Conservation (phyloP, 306 rosid genomes). For the Vigna hirtella region DNA sequence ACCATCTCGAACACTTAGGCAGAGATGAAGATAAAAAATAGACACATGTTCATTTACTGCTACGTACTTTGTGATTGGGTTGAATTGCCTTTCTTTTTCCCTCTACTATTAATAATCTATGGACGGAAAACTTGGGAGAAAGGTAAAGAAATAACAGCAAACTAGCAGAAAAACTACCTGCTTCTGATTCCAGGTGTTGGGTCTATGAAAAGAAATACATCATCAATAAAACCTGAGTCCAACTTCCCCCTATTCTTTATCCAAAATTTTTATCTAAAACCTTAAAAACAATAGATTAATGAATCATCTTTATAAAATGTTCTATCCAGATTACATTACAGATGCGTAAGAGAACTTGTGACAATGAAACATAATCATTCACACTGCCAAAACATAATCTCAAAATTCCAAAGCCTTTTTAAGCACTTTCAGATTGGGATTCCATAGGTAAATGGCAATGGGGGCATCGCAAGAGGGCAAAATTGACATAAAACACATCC, state of each 20-base stretch:
- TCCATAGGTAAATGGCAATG: conserved; percentile 15
- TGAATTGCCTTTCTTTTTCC: neutral
- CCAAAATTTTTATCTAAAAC: no score
- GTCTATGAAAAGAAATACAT: no score
- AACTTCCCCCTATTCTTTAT: no score
- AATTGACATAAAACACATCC: neutral
- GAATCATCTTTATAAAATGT: no score
- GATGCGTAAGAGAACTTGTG: neutral
- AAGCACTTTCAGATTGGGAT: conserved; percentile 19
- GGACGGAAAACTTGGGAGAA: neutral
- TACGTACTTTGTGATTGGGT: neutral
- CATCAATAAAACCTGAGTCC: no score
- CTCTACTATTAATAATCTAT: neutral
- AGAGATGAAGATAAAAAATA: no score
- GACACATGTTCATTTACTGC: no score
- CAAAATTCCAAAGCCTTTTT: neutral
- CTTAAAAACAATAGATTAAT: no score
- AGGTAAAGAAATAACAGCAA: conserved; percentile 4
- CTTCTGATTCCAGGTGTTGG: no score
- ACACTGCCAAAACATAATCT: neutral
- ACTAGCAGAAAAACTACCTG: neutral
- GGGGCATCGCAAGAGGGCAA: conserved; percentile 28
- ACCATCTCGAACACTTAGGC: no score
- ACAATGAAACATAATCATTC: neutral
- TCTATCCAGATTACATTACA: neutral